Evolutionary conservation across 2,329 filamentous ascomycete species (phyloP).

Genomic region (Pyricularia pennisetigena): DNA sequence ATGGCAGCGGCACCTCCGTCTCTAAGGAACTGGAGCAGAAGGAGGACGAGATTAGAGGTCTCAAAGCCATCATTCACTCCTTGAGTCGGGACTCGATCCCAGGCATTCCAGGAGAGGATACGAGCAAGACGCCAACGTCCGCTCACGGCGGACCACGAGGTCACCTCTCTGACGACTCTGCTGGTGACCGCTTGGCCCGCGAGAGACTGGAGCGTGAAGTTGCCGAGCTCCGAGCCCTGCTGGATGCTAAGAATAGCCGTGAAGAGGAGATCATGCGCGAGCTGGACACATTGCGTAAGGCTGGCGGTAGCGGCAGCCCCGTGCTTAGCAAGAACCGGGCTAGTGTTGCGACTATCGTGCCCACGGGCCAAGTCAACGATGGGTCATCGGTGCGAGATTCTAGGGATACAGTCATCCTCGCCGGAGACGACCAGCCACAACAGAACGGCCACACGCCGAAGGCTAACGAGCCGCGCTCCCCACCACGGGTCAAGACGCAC

Average conservation of each 20-base stretch:
- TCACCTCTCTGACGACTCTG: conserved; percentile 38
- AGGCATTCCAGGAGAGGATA: conserved; percentile 19
- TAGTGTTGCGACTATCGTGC: conserved; percentile 35
- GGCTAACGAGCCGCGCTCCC: conserved; percentile 28
- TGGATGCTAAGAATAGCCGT: conserved; percentile 61
- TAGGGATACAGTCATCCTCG: conserved; percentile 52
- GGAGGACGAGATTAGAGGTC: conserved; percentile 91
- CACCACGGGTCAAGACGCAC: conserved; percentile 27
- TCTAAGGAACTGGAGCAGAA: conserved; percentile 82
- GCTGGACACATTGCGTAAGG: conserved; percentile 54
- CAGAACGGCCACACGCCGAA: conserved; percentile 11
- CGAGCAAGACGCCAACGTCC: conserved; percentile 22
- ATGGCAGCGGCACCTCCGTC: conserved; percentile 18
- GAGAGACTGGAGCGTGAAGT: conserved; percentile 75
- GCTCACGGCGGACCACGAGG: conserved; percentile 25
- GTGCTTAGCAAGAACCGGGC: conserved; percentile 26
- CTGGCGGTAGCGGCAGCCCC: conserved; percentile 14
- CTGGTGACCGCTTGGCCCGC: conserved; percentile 46
- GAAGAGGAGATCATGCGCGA: conserved; percentile 86
- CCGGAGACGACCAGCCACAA: conserved; percentile 34
- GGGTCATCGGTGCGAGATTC: conserved; percentile 55
- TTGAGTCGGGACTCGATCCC: conserved; percentile 68
- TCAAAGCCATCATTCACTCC: conserved; percentile 97
- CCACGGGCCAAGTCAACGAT: conserved; percentile 28
- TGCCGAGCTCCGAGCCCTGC: conserved; percentile 60